Evolutionary conservation across 768 basidiomycete genomes (phyloP).

Genomic region (Xerocomellus amylosporus): DNA sequence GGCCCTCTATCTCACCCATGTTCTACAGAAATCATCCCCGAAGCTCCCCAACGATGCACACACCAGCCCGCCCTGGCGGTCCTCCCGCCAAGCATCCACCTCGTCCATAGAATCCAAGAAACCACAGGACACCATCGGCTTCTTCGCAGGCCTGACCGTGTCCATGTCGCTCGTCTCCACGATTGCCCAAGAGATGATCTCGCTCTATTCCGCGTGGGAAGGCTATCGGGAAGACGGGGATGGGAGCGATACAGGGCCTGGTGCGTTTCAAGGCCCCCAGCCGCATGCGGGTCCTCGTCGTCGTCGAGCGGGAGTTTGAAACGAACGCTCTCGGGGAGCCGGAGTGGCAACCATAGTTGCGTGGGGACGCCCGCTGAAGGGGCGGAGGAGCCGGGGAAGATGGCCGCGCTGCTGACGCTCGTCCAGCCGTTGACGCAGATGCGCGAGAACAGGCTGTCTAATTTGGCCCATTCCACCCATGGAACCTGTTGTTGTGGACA

Average conservation of each 20-base stretch:
- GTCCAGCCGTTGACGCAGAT: constrained; percentile 58
- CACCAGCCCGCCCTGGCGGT: constrained; percentile 50
- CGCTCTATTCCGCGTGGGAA: constrained; percentile 88
- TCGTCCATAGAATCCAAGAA: constrained; percentile 34
- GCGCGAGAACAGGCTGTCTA: constrained; percentile 61
- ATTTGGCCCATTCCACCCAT: constrained; percentile 49
- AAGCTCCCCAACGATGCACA: constrained; percentile 18
- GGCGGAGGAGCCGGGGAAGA: constrained; percentile 17
- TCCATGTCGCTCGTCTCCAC: constrained; percentile 78
- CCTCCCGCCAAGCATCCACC: constrained; percentile 46
- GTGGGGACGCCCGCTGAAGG: constrained; percentile 29
- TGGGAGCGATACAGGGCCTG: constrained; percentile 27
- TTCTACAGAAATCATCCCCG: constrained; percentile 41
- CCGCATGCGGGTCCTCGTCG: constrained; percentile 8
- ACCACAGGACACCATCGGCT: constrained; percentile 68
- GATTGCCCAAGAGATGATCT: constrained; percentile 88
- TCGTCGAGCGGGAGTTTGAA: constrained; percentile 24
- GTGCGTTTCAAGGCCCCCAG: constrained; percentile 19
- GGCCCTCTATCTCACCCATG: constrained; percentile 84
- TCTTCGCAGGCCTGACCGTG: constrained; percentile 84
- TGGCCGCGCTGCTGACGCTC: constrained; percentile 59
- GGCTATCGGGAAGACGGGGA: constrained; percentile 66
- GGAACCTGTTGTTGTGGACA: constrained; percentile 60
- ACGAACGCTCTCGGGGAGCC: constrained; percentile 20
- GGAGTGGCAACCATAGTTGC: constrained; percentile 26